These are phyloP conservation scores for Hyaloscypha bicolor DNA, from an alignment of 495 filamentous ascomycete genomes.

Conservation along the genomic window DNA sequence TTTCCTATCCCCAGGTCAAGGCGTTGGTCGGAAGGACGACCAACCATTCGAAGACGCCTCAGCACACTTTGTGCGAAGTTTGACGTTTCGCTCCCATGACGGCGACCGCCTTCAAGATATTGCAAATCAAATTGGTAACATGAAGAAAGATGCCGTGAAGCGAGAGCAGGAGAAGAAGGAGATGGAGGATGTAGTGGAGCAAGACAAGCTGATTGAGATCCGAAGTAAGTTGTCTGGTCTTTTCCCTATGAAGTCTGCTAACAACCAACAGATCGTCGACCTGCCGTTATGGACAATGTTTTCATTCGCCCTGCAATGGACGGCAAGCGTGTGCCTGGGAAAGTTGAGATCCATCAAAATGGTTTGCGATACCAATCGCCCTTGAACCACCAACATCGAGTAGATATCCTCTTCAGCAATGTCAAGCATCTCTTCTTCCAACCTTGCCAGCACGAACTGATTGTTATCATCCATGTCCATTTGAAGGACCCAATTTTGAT, in stretches of 20 bases:
- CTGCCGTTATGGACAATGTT: slow-evolving; percentile 82
- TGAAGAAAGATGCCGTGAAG: slow-evolving; percentile 87
- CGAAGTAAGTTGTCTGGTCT: slow-evolving; percentile 59
- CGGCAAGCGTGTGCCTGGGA: slow-evolving; percentile 91
- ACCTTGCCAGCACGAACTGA: slow-evolving; percentile 90
- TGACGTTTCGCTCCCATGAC: slow-evolving; percentile 92
- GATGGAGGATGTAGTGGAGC: slow-evolving; percentile 99
- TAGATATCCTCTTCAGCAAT: slow-evolving; percentile 97
- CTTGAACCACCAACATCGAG: slow-evolving; percentile 74
- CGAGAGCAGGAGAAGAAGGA: slow-evolving; percentile 99
- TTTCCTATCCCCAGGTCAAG: slow-evolving; percentile 95
- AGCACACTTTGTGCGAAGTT: slow-evolving; percentile 91
- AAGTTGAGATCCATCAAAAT: slow-evolving; percentile 97
- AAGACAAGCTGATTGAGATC: slow-evolving; percentile 93
- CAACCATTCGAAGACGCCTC: slow-evolving; percentile 96
- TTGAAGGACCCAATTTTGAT: slow-evolving; percentile 98
- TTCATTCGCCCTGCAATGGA: slow-evolving; percentile 94
- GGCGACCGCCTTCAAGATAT: slow-evolving; percentile 86
- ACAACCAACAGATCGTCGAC: slow-evolving; percentile 71
- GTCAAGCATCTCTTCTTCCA: slow-evolving; percentile 99
- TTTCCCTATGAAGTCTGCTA: slow-evolving; percentile 31
- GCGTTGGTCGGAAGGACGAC: slow-evolving; percentile 96
- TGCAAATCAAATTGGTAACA: slow-evolving; percentile 84
- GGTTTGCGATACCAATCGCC: slow-evolving; percentile 95
- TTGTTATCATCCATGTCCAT: slow-evolving; percentile 97